phyloP scores from a whole-genome alignment of 225 moss, liverwort and hornwort species.

The Bryoerythrophyllum caledonicum region DNA sequence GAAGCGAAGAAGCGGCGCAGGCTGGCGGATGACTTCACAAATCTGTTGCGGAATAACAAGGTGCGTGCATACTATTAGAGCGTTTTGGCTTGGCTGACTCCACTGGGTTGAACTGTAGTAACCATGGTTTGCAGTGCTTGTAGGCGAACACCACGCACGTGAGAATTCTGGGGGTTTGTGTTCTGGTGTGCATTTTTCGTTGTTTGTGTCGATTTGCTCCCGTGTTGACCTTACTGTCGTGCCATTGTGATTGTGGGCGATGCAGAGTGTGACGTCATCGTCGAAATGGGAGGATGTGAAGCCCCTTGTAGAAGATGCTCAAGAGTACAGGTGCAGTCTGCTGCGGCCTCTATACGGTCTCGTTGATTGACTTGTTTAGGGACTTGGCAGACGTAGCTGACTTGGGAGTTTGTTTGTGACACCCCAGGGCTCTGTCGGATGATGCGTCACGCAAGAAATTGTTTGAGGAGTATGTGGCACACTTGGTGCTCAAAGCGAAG shows the following conservation, averaged over 20 bases:
- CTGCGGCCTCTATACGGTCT: not conserved
- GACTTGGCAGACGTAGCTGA: conserved; percentile 15
- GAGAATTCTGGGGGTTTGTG: not conserved
- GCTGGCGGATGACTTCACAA: conserved; percentile 84
- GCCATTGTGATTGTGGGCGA: conserved; percentile 4
- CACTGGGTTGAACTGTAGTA: not conserved
- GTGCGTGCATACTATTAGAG: conserved; percentile 31
- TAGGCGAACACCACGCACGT: not conserved
- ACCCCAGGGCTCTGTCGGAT: conserved; percentile 70
- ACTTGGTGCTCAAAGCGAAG: conserved; percentile 82
- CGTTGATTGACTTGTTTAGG: not conserved
- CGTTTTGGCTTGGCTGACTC: not conserved
- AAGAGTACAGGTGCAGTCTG: conserved; percentile 69
- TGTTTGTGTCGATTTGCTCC: not conserved
- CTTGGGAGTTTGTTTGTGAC: not conserved
- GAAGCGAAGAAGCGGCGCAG: conserved; percentile 97
- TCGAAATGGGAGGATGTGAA: conserved; percentile 96
- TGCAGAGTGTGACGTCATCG: conserved; percentile 63
- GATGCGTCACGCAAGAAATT: conserved; percentile 78
- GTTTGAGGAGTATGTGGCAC: conserved; percentile 83
- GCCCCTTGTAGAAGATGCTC: conserved; percentile 69
- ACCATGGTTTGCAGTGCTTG: not conserved
- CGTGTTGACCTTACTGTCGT: not conserved
- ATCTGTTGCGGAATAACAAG: conserved; percentile 75
- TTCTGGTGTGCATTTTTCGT: too few species aligned